These are phyloP conservation scores for Penicillium brasilianum DNA, from an alignment of 2,329 filamentous ascomycete genomes.

Conservation along the genomic window DNA sequence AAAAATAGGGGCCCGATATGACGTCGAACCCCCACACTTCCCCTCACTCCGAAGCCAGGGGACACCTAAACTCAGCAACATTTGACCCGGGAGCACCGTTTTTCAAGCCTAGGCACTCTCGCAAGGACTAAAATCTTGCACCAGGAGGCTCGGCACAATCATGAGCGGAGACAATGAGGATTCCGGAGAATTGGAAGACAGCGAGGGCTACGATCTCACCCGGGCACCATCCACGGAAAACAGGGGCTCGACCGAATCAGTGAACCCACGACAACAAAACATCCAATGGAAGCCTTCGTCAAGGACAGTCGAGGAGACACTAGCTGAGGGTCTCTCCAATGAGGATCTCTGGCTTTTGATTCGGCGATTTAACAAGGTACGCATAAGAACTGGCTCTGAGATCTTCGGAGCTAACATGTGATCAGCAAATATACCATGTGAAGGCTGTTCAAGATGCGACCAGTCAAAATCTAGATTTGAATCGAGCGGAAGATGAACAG, in stretches of 20 bases:
- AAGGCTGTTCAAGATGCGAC: constrained; percentile 66
- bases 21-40: constrained; percentile 3
- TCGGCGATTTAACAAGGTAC: constrained; percentile 75
- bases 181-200: neutral
- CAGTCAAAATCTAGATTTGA: constrained; percentile 74
- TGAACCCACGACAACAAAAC: constrained; percentile 13
- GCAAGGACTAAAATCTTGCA: neutral
- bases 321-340: constrained; percentile 72
- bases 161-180: constrained; percentile 12
- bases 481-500: constrained; percentile 79
- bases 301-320: constrained; percentile 39
- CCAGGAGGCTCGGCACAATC: neutral
- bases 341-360: constrained; percentile 76
- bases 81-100: neutral
- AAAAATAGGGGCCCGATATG: neutral
- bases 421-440: constrained; percentile 71
- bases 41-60: neutral
- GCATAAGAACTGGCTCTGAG: neutral
- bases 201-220: constrained; percentile 3
- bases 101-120: neutral
- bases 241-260: constrained; percentile 11
- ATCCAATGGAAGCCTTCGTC: constrained; percentile 30
- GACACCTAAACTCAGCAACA: neutral
- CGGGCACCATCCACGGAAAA: neutral
- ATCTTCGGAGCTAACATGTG: constrained; percentile 33